phyloP scores from a whole-genome alignment of 768 basidiomycete genomes.

The Xanthoconium stramineum region DNA sequence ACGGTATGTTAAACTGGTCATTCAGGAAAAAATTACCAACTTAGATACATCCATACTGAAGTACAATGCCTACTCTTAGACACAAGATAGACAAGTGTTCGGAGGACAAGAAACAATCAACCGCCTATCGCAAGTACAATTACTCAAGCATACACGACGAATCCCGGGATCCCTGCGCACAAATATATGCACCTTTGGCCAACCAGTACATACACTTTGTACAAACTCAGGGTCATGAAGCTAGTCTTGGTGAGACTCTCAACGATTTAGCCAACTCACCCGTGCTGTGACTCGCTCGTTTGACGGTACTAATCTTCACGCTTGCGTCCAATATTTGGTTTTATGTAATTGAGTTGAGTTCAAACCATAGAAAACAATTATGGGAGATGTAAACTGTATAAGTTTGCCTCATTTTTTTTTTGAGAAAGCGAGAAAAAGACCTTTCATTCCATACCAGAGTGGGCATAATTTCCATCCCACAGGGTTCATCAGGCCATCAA shows the following conservation, averaged over 20 bases:
- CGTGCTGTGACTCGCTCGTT: background rate
- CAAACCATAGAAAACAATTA: constrained; percentile 1
- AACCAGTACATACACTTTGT: too few species aligned
- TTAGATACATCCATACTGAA: too few species aligned
- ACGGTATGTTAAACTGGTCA: background rate
- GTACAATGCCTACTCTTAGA: too few species aligned
- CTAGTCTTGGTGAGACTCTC: background rate
- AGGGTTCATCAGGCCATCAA: background rate
- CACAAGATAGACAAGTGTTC: too few species aligned
- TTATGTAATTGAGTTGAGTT: background rate
- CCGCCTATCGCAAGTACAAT: too few species aligned
- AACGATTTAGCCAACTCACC: constrained; percentile 3
- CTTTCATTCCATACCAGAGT: background rate
- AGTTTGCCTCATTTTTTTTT: constrained; percentile 7
- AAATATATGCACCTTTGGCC: too few species aligned
- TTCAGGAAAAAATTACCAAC: background rate
- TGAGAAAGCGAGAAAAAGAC: constrained; percentile 2
- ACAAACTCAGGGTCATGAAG: background rate
- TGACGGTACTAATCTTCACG: background rate
- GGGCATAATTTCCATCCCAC: constrained; percentile 1
- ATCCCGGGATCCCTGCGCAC: too few species aligned
- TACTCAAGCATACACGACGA: background rate
- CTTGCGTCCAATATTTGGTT: constrained; percentile 2
- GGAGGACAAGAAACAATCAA: too few species aligned
- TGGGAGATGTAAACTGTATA: background rate